Evolutionary conservation across 495 filamentous ascomycete species (phyloP).

Genomic region (Penicillium robsamsonii): DNA sequence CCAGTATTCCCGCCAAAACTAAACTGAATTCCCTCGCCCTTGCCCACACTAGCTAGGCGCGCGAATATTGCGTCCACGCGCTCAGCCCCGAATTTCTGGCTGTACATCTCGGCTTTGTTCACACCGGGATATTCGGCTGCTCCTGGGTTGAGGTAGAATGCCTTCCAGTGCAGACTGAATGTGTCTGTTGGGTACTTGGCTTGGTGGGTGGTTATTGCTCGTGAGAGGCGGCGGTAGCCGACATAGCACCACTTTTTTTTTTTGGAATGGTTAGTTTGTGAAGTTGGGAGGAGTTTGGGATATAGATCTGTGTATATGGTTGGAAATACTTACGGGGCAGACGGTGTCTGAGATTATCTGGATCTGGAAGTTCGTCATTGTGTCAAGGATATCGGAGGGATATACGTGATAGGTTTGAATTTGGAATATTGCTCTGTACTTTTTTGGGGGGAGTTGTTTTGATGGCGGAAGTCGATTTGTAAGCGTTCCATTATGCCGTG

Average conservation of each 20-base stretch:
- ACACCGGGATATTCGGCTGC: slow-evolving; percentile 52
- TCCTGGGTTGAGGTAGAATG: slow-evolving; percentile 76
- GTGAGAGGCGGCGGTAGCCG: slow-evolving; percentile 71
- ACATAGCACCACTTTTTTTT: slow-evolving; percentile 66
- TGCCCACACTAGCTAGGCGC: slow-evolving; percentile 57
- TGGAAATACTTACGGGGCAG: slow-evolving; percentile 59
- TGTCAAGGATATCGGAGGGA: slow-evolving; percentile 9
- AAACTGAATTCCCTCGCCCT: slow-evolving; percentile 68
- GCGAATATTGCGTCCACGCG: slow-evolving; percentile 54
- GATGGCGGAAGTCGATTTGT: slow-evolving; percentile 4
- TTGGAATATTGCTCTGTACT: neutral
- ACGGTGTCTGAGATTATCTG: slow-evolving; percentile 72
- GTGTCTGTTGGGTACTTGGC: slow-evolving; percentile 59
- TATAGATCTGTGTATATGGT: slow-evolving; percentile 3
- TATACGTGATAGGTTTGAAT: neutral
- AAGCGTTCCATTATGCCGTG: neutral
- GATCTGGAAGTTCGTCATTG: slow-evolving; percentile 77
- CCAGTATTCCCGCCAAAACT: slow-evolving; percentile 70
- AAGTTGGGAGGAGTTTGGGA: slow-evolving; percentile 8
- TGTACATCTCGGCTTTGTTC: slow-evolving; percentile 57
- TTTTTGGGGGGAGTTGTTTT: neutral
- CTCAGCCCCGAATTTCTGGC: slow-evolving; percentile 57
- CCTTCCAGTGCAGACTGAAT: slow-evolving; percentile 69
- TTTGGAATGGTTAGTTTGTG: slow-evolving; percentile 11
- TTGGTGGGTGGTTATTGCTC: slow-evolving; percentile 66